Percentiles rank a stretch among this genome's conserved stretches.
Evolutionary conservation across 345 rosid species (phyloP).

Genomic region (Hibiscus syriacus): DNA sequence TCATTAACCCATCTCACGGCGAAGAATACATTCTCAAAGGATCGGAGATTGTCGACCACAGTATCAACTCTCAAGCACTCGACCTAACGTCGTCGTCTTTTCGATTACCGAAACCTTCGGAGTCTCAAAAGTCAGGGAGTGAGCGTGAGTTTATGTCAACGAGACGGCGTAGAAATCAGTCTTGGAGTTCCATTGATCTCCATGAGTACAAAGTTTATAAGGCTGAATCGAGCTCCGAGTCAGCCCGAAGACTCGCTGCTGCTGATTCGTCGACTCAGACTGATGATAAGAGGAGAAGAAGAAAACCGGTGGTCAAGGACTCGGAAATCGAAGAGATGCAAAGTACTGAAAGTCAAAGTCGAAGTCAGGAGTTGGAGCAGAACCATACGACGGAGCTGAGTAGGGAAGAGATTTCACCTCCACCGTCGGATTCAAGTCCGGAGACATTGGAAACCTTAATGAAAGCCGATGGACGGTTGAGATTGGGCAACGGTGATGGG

Average conservation of each 20-base stretch:
- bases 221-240: slow-evolving; percentile 48
- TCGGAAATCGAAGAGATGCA: slow-evolving; percentile 25
- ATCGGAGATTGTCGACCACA: slow-evolving; percentile 61
- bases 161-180: slow-evolving; percentile 66
- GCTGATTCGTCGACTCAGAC: slow-evolving; percentile 94
- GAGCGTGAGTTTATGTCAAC: slow-evolving; percentile 34
- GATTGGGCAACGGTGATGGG: slow-evolving; percentile 20
- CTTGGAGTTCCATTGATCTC: slow-evolving; percentile 82
- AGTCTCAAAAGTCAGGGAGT: slow-evolving; percentile 17
- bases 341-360: slow-evolving; percentile 12
- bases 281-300: slow-evolving; percentile 53
- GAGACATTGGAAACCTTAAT: slow-evolving; percentile 78
- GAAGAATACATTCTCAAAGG: slow-evolving; percentile 95
- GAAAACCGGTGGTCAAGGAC: slow-evolving; percentile 33
- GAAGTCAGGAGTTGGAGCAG: slow-evolving; percentile 21
- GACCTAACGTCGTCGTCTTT: slow-evolving; percentile 51
- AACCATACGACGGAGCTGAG: slow-evolving; percentile 47
- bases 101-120: slow-evolving; percentile 29
- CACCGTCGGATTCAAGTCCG: slow-evolving; percentile 94
- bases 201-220: slow-evolving; percentile 80
- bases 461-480: slow-evolving; percentile 71
- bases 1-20: slow-evolving; percentile 76
- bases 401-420: slow-evolving; percentile 87
- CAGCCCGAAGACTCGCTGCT: slow-evolving; percentile 36
- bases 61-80: slow-evolving; percentile 27